These are phyloP conservation scores for Colletotrichum lupini DNA, from an alignment of 2,329 filamentous ascomycete genomes.

Conservation along the genomic window DNA sequence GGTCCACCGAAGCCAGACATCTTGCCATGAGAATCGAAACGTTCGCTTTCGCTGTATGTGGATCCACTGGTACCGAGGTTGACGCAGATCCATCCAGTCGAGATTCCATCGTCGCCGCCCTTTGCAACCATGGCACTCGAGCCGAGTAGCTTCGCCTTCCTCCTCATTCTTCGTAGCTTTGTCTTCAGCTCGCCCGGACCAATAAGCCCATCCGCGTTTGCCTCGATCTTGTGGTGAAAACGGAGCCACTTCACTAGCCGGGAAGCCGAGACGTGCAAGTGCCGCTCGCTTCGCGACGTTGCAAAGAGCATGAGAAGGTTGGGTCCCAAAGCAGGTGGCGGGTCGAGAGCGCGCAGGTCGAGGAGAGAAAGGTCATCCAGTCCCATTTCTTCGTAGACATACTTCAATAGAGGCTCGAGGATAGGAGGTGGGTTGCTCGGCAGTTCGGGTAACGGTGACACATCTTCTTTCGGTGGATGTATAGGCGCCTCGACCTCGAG, in stretches of 20 bases:
- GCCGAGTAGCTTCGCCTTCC: conserved; percentile 83
- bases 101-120: conserved; percentile 83
- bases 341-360: conserved; percentile 86
- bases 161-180: conserved; percentile 82
- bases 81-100: conserved; percentile 96
- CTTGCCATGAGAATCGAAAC: conserved; percentile 60
- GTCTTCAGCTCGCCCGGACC: conserved; percentile 92
- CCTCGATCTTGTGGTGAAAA: conserved; percentile 75
- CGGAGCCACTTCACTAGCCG: conserved; percentile 89
- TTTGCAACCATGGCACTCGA: conserved; percentile 73
- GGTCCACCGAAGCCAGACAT: conserved; percentile 81
- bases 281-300: conserved; percentile 90
- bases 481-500: conserved; percentile 76
- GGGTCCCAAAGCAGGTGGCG: conserved; percentile 86
- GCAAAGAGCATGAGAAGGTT: conserved; percentile 94
- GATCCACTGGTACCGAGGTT: conserved; percentile 80
- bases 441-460: conserved; percentile 60
- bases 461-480: conserved; percentile 60
- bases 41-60: conserved; percentile 55
- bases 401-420: conserved; percentile 77
- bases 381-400: conserved; percentile 85
- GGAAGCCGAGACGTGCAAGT: conserved; percentile 91
- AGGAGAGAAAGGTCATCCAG: conserved; percentile 84
- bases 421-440: conserved; percentile 78
- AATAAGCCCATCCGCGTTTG: conserved; percentile 87